Evolutionary conservation across 306 rosid species (phyloP).

Genomic region (Cotoneaster glaucophyllus): DNA sequence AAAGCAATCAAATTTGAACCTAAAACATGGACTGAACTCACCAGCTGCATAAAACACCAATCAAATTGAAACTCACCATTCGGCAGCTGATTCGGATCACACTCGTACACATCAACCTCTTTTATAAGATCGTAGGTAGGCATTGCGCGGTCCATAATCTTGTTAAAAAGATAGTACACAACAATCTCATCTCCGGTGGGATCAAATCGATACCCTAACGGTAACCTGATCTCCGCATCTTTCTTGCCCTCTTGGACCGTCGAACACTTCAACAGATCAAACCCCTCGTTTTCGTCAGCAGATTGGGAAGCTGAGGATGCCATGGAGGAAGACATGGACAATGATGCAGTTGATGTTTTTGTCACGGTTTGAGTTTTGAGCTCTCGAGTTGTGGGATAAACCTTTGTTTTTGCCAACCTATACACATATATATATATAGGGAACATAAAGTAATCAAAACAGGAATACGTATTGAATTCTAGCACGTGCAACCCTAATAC

Average conservation of each 20-base stretch:
- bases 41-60: background rate
- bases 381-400: background rate
- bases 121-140: background rate
- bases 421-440: background rate
- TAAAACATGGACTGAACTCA: background rate
- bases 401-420: background rate
- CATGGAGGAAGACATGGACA: background rate
- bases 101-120: background rate
- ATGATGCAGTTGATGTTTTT: background rate
- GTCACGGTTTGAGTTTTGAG: background rate
- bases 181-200: background rate
- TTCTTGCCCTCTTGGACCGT: background rate
- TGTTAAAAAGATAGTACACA: conserved; percentile 1
- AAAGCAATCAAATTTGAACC: background rate
- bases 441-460: too few species aligned
- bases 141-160: background rate
- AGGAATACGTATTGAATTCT: background rate
- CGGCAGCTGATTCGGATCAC: background rate
- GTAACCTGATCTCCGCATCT: background rate
- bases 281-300: background rate
- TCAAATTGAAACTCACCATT: background rate
- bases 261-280: background rate
- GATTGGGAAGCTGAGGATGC: background rate
- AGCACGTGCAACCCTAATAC: too few species aligned
- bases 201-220: background rate